These are phyloP conservation scores for Globisporangium recalcitrans DNA, from an alignment of 352 stramenopile species.

Conservation along the genomic window DNA sequence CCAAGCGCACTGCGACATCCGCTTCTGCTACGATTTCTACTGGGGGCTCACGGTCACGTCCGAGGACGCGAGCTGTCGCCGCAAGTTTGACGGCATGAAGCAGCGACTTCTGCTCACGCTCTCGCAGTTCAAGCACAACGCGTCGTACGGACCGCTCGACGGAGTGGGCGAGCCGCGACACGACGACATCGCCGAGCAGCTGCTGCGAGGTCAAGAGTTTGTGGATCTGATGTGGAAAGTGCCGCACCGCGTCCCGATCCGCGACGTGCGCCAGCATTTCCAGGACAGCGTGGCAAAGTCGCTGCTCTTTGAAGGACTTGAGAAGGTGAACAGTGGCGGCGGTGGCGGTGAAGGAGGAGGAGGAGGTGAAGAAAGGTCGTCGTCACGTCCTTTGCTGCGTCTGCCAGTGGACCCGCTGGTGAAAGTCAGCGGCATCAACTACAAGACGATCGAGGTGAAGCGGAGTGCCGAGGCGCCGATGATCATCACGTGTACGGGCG, in stretches of 20 bases:
- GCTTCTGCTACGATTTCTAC: constrained; percentile 84
- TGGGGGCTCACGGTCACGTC: constrained; percentile 82
- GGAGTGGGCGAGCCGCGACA: constrained; percentile 26
- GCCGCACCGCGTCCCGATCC: constrained; percentile 56
- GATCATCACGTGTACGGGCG: constrained; percentile 71
- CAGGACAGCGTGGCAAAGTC: constrained; percentile 47
- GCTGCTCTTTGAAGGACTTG: constrained; percentile 29
- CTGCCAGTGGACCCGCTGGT: constrained; percentile 70
- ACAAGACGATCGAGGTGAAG: constrained; percentile 71
- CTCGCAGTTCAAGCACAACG: constrained; percentile 57
- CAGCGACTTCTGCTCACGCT: constrained; percentile 73
- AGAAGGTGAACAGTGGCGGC: constrained; percentile 12
- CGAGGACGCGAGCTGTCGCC: constrained; percentile 63
- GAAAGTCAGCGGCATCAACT: constrained; percentile 69
- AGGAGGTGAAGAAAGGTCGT: not conserved
- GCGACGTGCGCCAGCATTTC: constrained; percentile 50
- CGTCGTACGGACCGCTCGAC: constrained; percentile 30
- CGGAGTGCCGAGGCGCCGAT: constrained; percentile 78
- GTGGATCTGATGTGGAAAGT: constrained; percentile 82
- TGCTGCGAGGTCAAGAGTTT: constrained; percentile 81
- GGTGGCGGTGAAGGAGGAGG: not conserved
- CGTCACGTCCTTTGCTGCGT: constrained; percentile 34
- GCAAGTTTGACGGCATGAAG: constrained; percentile 80
- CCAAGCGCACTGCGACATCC: constrained; percentile 71
- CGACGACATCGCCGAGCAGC: constrained; percentile 67